Evolutionary conservation across 2,329 filamentous ascomycete genomes (phyloP), one percentile per base, ranked within the genome.

Genomic region (Fusarium sp.): DNA sequence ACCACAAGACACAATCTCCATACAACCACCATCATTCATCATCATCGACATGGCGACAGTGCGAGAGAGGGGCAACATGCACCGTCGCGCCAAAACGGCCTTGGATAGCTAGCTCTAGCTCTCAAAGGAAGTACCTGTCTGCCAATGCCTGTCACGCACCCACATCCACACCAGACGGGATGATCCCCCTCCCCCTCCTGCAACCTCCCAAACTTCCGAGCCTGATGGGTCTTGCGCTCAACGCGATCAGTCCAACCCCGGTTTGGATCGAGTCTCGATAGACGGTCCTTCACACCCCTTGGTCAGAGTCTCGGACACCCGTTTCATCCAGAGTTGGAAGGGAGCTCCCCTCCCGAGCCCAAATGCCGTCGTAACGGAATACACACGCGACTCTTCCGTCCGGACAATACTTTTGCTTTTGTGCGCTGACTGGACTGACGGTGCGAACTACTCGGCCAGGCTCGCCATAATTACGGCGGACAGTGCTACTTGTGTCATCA

Each of bases 131-230:
- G 40, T 50, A 50, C 45, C 45, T 50, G 45, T 50, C 45, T 27
- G 16, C 47, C 47, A 52, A 73, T 73, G 71, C 71, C 58, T 74
- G 71, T 65, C 70, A 74, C 70, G 52, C 68, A 57, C 31, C 18
- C 67, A 54, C 50, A 59, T 63, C 66, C 69, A 71, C 71, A 57
- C 54, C 66, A 73, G 72, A 74, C 69, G 72, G 72, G 73, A 74
- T 70, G 69, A 73, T 68, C 73, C 72, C 65, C 54, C 27, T 45
- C 64, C 29, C 60, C 69, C 63, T 74, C 69, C 71, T 74, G 72
- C 66, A 72, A 74, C 71, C 71, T 74, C 71, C 68, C 68, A 74
- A 52, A 65, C 38, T 70, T 31, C 52, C 59, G 63, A 70, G 59
- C 42, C 62, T 38, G 61, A 63, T 66, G 56, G 57, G 59, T 35